Conservation (phyloP, 129 eudicot species). For the Helichrysum umbraculigerum region DNA sequence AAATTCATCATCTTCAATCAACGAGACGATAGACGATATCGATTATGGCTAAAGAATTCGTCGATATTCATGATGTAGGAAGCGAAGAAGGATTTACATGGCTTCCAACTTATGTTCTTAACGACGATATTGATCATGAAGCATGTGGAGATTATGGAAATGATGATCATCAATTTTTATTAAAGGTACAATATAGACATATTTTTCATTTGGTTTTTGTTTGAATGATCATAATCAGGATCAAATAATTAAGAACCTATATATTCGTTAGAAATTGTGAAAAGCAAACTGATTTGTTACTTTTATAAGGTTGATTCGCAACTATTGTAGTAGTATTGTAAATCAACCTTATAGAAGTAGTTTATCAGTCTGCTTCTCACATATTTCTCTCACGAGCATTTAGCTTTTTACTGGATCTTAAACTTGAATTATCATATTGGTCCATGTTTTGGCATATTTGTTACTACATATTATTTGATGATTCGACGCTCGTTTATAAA, state of each 20-base stretch:
- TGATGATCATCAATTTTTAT: constrained; percentile 21
- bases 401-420: background rate
- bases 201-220: background rate
- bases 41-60: constrained; percentile 31
- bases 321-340: background rate
- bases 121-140: constrained; percentile 12
- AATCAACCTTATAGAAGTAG: background rate
- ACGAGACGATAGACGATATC: constrained; percentile 15
- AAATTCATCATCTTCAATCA: constrained; percentile 19
- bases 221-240: background rate
- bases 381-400: background rate
- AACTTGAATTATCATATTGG: background rate
- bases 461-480: background rate
- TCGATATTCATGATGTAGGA: constrained; percentile 15
- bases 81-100: constrained; percentile 34
- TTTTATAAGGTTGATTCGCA: background rate
- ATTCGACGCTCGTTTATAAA: background rate
- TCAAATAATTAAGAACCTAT: background rate
- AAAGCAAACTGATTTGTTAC: background rate
- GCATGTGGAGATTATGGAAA: constrained; percentile 25
- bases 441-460: background rate
- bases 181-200: constrained; percentile 15
- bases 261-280: background rate
- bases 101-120: constrained; percentile 38
- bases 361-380: background rate